Evolutionary conservation across 2,329 filamentous ascomycete species (phyloP).

Genomic region (Penicillium olsonii): DNA sequence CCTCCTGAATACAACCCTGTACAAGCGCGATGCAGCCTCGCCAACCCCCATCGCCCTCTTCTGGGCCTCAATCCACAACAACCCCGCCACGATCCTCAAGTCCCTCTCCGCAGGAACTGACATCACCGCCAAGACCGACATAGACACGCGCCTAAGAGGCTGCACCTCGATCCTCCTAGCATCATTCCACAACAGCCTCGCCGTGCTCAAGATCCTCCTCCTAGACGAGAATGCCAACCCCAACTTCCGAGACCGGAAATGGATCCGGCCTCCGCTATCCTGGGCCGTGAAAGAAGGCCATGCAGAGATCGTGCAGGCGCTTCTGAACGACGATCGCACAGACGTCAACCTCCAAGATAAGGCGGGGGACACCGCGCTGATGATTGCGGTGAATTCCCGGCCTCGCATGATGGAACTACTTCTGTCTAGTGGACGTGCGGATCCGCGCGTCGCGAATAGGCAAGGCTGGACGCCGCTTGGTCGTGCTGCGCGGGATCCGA

Average conservation of each 20-base stretch:
- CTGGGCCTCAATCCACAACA: slow-evolving; percentile 22
- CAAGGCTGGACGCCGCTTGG: slow-evolving; percentile 21
- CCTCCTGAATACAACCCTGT: slow-evolving; percentile 20
- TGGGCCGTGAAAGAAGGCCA: slow-evolving; percentile 22
- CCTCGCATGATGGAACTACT: slow-evolving; percentile 13
- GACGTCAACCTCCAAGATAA: slow-evolving; percentile 24
- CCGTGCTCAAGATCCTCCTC: slow-evolving; percentile 15
- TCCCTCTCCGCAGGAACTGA: slow-evolving; percentile 20
- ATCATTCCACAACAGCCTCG: slow-evolving; percentile 13
- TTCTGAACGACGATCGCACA: slow-evolving; percentile 18
- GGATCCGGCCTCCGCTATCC: slow-evolving; percentile 20
- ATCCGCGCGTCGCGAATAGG: slow-evolving; percentile 18
- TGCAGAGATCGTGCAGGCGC: slow-evolving; percentile 10
- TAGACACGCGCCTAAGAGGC: slow-evolving; percentile 13
- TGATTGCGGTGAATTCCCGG: slow-evolving; percentile 13
- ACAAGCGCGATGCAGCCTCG: slow-evolving; percentile 14
- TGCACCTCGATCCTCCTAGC: slow-evolving; percentile 22
- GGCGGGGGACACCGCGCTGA: slow-evolving; percentile 18
- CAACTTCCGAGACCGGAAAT: slow-evolving; percentile 19
- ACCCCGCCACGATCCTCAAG: slow-evolving; percentile 8
- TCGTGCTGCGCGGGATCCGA: slow-evolving; percentile 7
- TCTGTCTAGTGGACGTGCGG: slow-evolving; percentile 11
- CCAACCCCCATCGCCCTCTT: slow-evolving; percentile 14
- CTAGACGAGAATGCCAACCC: slow-evolving; percentile 16
- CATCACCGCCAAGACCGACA: slow-evolving; percentile 12